phyloP scores from a whole-genome alignment of 2,329 filamentous ascomycete genomes.

The Teratosphaeria epicoccoides region DNA sequence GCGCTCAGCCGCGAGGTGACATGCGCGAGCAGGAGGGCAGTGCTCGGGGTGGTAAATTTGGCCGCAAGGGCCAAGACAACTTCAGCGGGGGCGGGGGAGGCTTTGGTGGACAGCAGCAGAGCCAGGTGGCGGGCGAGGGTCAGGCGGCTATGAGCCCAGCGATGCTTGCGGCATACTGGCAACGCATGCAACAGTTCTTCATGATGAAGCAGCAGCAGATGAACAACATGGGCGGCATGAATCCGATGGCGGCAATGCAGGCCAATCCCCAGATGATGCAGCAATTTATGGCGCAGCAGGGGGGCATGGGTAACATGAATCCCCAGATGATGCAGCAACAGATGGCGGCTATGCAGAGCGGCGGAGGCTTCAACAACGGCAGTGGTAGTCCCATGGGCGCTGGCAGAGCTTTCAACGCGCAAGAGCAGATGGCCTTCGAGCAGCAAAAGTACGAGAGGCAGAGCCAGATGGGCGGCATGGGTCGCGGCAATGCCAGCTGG shows the following conservation, averaged over 20 bases:
- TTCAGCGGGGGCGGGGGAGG: conserved; percentile 21
- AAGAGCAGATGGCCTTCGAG: conserved; percentile 65
- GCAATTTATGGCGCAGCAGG: conserved; percentile 27
- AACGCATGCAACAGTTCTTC: conserved; percentile 97
- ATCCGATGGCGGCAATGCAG: conserved; percentile 15
- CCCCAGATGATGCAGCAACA: conserved; percentile 41
- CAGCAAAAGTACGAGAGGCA: conserved; percentile 70
- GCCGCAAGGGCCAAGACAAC: conserved; percentile 25
- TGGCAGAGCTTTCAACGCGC: conserved; percentile 45
- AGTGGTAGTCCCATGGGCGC: conserved; percentile 18
- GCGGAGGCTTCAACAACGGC: conserved; percentile 24
- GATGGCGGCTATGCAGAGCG: conserved; percentile 35
- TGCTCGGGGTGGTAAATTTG: conserved; percentile 35
- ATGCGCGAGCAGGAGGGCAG: conserved; percentile 70
- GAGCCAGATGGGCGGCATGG: conserved; percentile 31
- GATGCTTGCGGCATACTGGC: conserved; percentile 97
- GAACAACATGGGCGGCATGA: conserved; percentile 30
- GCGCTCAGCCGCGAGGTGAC: conserved; percentile 89
- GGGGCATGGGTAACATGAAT: conserved; percentile 40
- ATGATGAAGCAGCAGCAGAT: conserved; percentile 44
- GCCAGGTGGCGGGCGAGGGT: conserved; percentile 9
- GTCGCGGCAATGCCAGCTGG: conserved; percentile 54
- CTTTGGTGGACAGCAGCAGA: conserved; percentile 16
- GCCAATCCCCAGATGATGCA: conserved; percentile 43
- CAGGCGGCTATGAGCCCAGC: conserved; percentile 75